Base-by-base conservation (phyloP, 192 early-diverging fungal species). In the Gaertneriomyces semiglobifer region DNA sequence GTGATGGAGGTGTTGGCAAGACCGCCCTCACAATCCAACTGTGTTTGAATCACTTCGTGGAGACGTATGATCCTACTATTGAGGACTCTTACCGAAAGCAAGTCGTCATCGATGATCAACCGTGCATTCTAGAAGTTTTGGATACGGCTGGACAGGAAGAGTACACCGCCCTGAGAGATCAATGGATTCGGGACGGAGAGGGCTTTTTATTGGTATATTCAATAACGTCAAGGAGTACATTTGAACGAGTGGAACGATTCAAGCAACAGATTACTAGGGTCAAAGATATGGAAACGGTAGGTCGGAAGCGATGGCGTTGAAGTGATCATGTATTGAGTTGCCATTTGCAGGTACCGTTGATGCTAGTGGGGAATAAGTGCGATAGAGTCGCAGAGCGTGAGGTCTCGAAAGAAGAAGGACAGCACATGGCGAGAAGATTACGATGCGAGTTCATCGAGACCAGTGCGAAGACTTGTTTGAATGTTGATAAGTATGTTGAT, bases 31-130 rank as follows among this genome's bases (percentile, higher is more conserved):
- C 25, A 33, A 40, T 61, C 14, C 47, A 81, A 74, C 65, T 81
- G 20, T 81, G 80, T 59, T 58, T 76, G 12, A 81, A 81, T 62
- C 80, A 81, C 57, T 81, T 81, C 58, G 74, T 81, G 20, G 73
- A 77, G 72, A 74, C 76, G 11, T 98, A 98, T 72, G 95, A 98
- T 74, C 95, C 95, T 7, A 98, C 95, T 16, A 98, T 95, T 63
- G 95, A 98, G 81, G 95, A 98, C 80, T 96, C 93, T n/a, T 98
- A 98, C 81, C 87, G 91, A 58, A 95, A 96, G 73, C 95, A 96
- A 76, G 91, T 93, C 71, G 83, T 92, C 16, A 93, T 98, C 57
- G 93, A 98, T 74, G 88, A 90, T 42, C 86, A 88, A 64, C 87
- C 88, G 1, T 90, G 90, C 46, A 85, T 93, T 64, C 82, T 98